Evolutionary conservation across 2,329 filamentous ascomycete genomes (phyloP).

Genomic region (Ophiostoma populinum): DNA sequence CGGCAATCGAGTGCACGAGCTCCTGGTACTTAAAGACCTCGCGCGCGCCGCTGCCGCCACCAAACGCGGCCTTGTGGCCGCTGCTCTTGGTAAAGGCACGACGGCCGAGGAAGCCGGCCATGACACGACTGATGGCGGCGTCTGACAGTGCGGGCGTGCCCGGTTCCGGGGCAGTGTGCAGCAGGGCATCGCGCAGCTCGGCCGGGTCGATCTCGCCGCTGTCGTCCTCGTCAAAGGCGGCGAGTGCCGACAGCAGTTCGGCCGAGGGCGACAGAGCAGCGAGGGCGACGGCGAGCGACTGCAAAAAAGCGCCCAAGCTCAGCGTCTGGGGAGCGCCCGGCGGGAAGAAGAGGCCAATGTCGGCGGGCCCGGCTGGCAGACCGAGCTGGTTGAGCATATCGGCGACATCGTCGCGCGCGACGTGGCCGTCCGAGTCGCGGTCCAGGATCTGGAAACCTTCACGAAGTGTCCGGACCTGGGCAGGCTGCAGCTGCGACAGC

Average conservation of each 20-base stretch:
- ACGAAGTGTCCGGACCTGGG: slow-evolving; percentile 72
- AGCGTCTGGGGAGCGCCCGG: slow-evolving; percentile 54
- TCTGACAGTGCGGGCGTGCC: slow-evolving; percentile 48
- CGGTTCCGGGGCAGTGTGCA: slow-evolving; percentile 65
- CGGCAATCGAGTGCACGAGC: slow-evolving; percentile 59
- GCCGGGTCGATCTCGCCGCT: slow-evolving; percentile 77
- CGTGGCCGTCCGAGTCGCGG: slow-evolving; percentile 66
- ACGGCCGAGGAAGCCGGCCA: slow-evolving; percentile 70
- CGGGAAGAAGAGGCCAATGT: slow-evolving; percentile 71
- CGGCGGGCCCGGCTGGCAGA: slow-evolving; percentile 51
- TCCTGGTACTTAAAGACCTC: slow-evolving; percentile 92
- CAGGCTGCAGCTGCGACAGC: slow-evolving; percentile 57
- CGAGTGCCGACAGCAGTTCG: slow-evolving; percentile 78
- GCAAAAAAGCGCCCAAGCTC: slow-evolving; percentile 72
- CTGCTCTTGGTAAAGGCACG: slow-evolving; percentile 63
- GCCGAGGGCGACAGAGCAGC: slow-evolving; percentile 56
- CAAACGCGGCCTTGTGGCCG: slow-evolving; percentile 34
- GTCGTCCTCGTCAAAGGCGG: slow-evolving; percentile 90
- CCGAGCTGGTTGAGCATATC: slow-evolving; percentile 81
- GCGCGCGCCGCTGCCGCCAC: slow-evolving; percentile 36
- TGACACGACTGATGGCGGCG: slow-evolving; percentile 69
- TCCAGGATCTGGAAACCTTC: slow-evolving; percentile 92
- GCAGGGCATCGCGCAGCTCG: slow-evolving; percentile 66
- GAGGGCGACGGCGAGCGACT: slow-evolving; percentile 59
- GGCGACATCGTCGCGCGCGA: slow-evolving; percentile 67